A percentile compares a stretch with the other conserved stretches of the same genome.
Evolutionary conservation across 2,329 filamentous ascomycete genomes (phyloP).

Genomic region (Elsinoe australis): DNA sequence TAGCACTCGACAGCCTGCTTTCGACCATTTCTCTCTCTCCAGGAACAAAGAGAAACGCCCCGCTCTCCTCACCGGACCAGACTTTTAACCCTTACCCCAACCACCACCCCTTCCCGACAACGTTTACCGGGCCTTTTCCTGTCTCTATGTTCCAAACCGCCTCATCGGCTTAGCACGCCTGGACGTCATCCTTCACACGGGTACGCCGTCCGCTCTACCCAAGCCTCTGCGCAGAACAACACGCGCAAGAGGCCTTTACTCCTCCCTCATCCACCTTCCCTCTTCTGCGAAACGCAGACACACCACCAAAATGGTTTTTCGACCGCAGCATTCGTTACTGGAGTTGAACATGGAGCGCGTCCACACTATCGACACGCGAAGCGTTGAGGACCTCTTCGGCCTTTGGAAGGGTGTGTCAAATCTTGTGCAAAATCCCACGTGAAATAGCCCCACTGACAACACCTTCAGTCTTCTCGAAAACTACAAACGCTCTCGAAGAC

Average conservation of each 20-base stretch:
- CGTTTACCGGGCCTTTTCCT: slow-evolving; percentile 13
- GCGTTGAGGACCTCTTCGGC: slow-evolving; percentile 86
- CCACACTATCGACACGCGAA: slow-evolving; percentile 88
- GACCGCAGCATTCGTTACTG: slow-evolving; percentile 75
- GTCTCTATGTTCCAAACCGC: slow-evolving; percentile 13
- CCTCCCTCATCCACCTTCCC: not conserved
- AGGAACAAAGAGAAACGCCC: slow-evolving; percentile 7
- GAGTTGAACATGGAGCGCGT: slow-evolving; percentile 88
- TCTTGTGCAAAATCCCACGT: slow-evolving; percentile 2
- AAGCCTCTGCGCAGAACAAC: slow-evolving; percentile 13
- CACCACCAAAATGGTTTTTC: slow-evolving; percentile 63
- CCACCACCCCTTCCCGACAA: slow-evolving; percentile 11
- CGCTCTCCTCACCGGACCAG: slow-evolving; percentile 9
- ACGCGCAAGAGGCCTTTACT: slow-evolving; percentile 6
- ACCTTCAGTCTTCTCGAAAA: slow-evolving; percentile 67
- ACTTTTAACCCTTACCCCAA: slow-evolving; percentile 14
- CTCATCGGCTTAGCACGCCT: slow-evolving; percentile 13
- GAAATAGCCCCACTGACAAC: slow-evolving; percentile 3
- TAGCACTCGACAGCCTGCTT: slow-evolving; percentile 4
- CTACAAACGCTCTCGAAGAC: slow-evolving; percentile 87
- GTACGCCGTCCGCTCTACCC: not conserved
- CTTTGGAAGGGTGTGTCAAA: slow-evolving; percentile 81
- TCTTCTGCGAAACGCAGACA: slow-evolving; percentile 1
- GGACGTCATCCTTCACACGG: slow-evolving; percentile 15
- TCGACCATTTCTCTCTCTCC: slow-evolving; percentile 2